Conservation (phyloP, 2,329 filamentous ascomycete genomes). For the Colletotrichum tanaceti region DNA sequence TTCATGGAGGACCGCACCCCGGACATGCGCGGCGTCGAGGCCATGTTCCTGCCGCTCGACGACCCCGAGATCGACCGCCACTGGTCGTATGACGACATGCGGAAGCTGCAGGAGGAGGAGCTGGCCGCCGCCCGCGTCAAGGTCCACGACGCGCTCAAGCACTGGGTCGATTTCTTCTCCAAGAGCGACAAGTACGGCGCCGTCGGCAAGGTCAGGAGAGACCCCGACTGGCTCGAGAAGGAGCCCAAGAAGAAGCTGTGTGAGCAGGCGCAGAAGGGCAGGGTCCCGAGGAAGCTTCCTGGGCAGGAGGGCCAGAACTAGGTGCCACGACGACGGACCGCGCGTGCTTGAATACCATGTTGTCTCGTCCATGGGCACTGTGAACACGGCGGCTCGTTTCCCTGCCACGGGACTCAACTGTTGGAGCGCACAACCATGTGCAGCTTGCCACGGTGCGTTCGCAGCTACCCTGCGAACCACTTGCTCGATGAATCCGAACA, state of each 20-base stretch:
- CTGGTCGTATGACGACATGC: constrained; percentile 66
- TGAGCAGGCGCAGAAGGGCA: constrained; percentile 71
- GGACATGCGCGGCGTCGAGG: constrained; percentile 88
- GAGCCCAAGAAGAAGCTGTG: constrained; percentile 75
- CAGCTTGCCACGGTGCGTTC: background rate
- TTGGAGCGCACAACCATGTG: background rate
- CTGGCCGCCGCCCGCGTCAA: constrained; percentile 70
- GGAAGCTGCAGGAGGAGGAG: constrained; percentile 70
- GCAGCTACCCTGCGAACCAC: background rate
- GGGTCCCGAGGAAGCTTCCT: constrained; percentile 69
- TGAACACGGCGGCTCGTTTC: background rate
- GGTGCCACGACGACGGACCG: constrained; percentile 45
- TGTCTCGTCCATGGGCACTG: background rate
- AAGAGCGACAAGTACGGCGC: constrained; percentile 83
- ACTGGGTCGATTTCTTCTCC: constrained; percentile 87
- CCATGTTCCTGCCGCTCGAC: constrained; percentile 80
- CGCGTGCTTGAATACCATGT: background rate
- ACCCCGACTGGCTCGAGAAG: constrained; percentile 70
- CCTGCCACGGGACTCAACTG: background rate
- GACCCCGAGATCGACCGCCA: constrained; percentile 70
- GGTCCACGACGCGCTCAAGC: constrained; percentile 74
- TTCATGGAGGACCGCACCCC: constrained; percentile 86
- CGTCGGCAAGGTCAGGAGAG: constrained; percentile 79
- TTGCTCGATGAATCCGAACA: too few species aligned
- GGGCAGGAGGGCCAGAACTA: constrained; percentile 48